phyloP scores from a whole-genome alignment of 495 filamentous ascomycete genomes.

The Penicillium ucsense region DNA sequence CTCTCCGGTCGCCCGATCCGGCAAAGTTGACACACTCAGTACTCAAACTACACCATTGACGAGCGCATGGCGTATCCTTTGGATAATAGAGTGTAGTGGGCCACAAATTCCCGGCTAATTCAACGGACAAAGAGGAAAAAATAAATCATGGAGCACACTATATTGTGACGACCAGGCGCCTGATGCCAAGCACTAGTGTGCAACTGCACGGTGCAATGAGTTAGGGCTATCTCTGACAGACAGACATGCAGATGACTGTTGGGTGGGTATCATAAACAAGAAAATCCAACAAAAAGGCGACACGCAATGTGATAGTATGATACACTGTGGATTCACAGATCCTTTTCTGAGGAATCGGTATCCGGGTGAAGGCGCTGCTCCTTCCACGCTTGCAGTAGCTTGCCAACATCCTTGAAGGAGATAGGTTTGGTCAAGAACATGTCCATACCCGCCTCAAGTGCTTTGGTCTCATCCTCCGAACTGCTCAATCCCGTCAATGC shows the following conservation, averaged over 20 bases:
- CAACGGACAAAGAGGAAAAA: too few species aligned
- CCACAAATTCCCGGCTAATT: too few species aligned
- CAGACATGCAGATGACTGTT: too few species aligned
- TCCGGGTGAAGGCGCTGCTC: neutral
- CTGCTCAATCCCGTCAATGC: conserved; percentile 50
- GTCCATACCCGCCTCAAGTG: conserved; percentile 55
- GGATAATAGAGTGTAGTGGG: too few species aligned
- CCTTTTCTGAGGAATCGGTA: neutral
- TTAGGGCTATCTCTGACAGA: too few species aligned
- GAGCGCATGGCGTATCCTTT: too few species aligned
- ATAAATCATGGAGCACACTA: too few species aligned
- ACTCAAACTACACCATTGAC: too few species aligned
- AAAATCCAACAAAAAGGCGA: too few species aligned
- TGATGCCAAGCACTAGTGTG: too few species aligned
- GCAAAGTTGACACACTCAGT: neutral
- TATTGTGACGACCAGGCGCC: too few species aligned
- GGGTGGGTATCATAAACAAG: neutral
- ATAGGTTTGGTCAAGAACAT: conserved; percentile 66
- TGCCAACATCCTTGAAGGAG: conserved; percentile 34
- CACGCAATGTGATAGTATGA: neutral
- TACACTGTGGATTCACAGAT: neutral
- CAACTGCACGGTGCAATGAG: too few species aligned
- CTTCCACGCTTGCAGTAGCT: conserved; percentile 33
- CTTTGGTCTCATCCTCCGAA: conserved; percentile 51
- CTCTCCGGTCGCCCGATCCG: neutral